Percentiles rank a stretch among this genome's conserved stretches.
Conservation (phyloP, 805 yeast species). For the Candida xyloterini region DNA sequence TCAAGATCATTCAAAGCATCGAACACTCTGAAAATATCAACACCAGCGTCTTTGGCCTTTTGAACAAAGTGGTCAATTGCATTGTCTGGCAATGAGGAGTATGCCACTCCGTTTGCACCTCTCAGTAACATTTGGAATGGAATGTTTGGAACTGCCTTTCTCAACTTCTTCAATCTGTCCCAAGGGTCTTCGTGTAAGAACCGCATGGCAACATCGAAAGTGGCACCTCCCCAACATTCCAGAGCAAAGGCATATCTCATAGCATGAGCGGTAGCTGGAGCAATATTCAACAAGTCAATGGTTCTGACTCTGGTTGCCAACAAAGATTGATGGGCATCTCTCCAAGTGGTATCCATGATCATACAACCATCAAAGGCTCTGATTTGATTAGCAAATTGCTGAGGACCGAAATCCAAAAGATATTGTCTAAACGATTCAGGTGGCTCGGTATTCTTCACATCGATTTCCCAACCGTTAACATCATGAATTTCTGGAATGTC, state of each 20-base stretch:
- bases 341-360: conserved; percentile 98
- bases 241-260: conserved; percentile 87
- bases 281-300: conserved; percentile 84
- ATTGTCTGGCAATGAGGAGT: conserved; percentile 95
- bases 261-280: conserved; percentile 91
- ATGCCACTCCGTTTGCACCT: conserved; percentile 99
- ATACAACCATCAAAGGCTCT: conserved; percentile 81
- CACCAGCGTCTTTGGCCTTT: conserved; percentile 95
- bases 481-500: conserved; percentile 71
- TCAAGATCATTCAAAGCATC: conserved; percentile 97
- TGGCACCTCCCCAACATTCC: conserved; percentile 99
- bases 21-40: conserved; percentile 95
- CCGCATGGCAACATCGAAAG: conserved; percentile 98
- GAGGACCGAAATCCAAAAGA: conserved; percentile 82
- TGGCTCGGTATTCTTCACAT: conserved; percentile 43
- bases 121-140: conserved; percentile 99
- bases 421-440: conserved; percentile 92
- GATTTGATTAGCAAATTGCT: conserved; percentile 82
- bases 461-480: conserved; percentile 56
- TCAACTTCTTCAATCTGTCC: conserved; percentile 86
- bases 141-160: conserved; percentile 92
- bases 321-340: conserved; percentile 98
- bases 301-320: conserved; percentile 98
- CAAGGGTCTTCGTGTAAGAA: conserved; percentile 98
- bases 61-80: conserved; percentile 96